Evolutionary conservation across 2,329 filamentous ascomycete genomes (phyloP).

Genomic region (Epichloe uncinata): DNA sequence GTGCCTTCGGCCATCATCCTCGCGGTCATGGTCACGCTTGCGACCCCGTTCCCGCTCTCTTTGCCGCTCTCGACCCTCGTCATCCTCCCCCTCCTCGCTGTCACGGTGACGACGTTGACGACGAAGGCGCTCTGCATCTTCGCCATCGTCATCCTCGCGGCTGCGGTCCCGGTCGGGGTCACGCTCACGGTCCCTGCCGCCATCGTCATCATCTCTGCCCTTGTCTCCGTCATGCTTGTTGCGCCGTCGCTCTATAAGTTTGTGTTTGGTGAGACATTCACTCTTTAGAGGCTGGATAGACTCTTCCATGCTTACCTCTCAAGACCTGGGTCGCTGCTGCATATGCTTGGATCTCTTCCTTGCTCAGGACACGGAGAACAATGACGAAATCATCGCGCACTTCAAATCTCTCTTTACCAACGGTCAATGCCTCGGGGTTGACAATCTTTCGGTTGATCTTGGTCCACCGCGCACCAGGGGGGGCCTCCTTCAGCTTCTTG

Average conservation of each 20-base stretch:
- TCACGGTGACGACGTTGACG: slow-evolving; percentile 7
- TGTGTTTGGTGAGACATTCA: not conserved
- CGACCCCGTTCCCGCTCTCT: slow-evolving; percentile 1
- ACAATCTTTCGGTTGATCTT: slow-evolving; percentile 82
- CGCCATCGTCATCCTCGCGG: slow-evolving; percentile 6
- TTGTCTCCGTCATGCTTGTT: slow-evolving; percentile 23
- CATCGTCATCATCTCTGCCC: slow-evolving; percentile 19
- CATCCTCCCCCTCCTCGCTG: slow-evolving; percentile 8
- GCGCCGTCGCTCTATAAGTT: slow-evolving; percentile 16
- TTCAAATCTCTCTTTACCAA: slow-evolving; percentile 84
- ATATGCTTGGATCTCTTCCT: slow-evolving; percentile 82
- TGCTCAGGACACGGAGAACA: slow-evolving; percentile 72
- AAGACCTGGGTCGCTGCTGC: slow-evolving; percentile 70
- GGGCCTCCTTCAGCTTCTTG: slow-evolving; percentile 56
- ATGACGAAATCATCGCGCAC: slow-evolving; percentile 90
- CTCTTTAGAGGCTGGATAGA: not conserved
- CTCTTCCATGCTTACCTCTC: slow-evolving; percentile 43
- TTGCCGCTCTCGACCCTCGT: not conserved
- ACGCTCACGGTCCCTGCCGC: not conserved
- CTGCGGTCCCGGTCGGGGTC: slow-evolving; percentile 2
- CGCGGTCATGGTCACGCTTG: slow-evolving; percentile 5
- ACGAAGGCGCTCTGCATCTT: slow-evolving; percentile 12
- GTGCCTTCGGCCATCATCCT: slow-evolving; percentile 11
- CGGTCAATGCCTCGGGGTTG: slow-evolving; percentile 74
- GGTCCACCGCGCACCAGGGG: slow-evolving; percentile 81